Conservation (phyloP, 148 eudicot genomes). For the Simmondsia chinensis region DNA sequence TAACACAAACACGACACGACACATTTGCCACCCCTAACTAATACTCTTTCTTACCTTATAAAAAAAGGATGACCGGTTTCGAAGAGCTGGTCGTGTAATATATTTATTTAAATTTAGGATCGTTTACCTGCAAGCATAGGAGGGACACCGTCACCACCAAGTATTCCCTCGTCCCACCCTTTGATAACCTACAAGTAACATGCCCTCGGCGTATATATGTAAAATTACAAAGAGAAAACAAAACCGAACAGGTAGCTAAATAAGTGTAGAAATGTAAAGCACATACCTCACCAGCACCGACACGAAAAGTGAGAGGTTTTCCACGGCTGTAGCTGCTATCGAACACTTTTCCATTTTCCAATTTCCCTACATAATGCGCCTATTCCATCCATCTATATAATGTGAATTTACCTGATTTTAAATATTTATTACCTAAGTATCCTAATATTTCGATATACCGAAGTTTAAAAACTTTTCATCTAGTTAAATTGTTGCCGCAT, state of each 20-base stretch:
- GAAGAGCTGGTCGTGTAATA: background rate
- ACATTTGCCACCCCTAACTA: too few relatives aligned
- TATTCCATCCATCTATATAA: slow-evolving; percentile 7
- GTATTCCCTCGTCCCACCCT: slow-evolving; percentile 91
- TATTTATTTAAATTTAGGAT: background rate
- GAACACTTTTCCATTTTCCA: slow-evolving; percentile 73
- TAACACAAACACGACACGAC: too few relatives aligned
- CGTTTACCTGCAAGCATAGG: slow-evolving; percentile 75
- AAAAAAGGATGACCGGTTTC: background rate
- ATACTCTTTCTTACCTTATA: too few relatives aligned
- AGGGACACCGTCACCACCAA: slow-evolving; percentile 81
- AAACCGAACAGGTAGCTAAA: background rate
- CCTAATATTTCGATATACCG: background rate
- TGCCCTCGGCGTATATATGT: background rate
- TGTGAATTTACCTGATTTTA: background rate
- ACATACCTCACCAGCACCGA: slow-evolving; percentile 87
- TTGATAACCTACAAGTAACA: slow-evolving; percentile 54
- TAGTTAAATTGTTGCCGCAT: too few relatives aligned
- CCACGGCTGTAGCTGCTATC: slow-evolving; percentile 90
- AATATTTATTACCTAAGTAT: background rate
- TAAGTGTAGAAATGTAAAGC: background rate
- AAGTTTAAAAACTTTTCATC: background rate
- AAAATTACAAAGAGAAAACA: background rate
- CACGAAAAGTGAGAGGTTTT: slow-evolving; percentile 80
- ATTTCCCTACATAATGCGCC: slow-evolving; percentile 86